Evolutionary conservation across 371 early-diverging fungal genomes (phyloP), one percentile per base, ranked within the genome.

Genomic region (Zopfochytrium polystomum): DNA sequence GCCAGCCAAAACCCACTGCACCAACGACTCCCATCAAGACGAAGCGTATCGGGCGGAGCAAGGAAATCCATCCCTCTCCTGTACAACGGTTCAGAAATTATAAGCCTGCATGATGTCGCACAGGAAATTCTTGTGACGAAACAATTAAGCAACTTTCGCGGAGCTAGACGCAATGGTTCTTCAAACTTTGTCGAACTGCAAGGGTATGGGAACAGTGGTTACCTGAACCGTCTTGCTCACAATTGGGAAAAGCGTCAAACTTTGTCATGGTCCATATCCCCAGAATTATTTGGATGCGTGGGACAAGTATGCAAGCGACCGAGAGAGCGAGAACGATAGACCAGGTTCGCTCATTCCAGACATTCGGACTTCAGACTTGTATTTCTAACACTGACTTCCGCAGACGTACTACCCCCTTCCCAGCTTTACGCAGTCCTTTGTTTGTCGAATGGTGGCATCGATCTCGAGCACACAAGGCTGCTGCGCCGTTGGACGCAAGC

Each of bases 341-440:
- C 90, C 92, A 49, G 66, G 65, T 63, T 54, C 34, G 20, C 20
- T 5, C 20, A n/a, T 9, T 27, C 23, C 22, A 15, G 26, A 3
- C 18, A 20, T 2, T 57, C 30, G 23, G 11, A 48, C 27, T 25
- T 31, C 18, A 15, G 1, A 38, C 18, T 51, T n/a, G n/a, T n/a
- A n/a, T 56, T 38, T 46, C 7, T 42, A 31, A 26, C 22, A 30
- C 58, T 1, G 7, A 6, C n/a, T n/a, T 3, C 25, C 15, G 20
- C 59, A 68, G 80, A 79, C 65, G 74, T 66, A 52, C 80, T 78
- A 48, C 69, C 73, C 3, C 43, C 60, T 13, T 65, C 74, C 35
- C 88, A 88, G 69, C 76, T 86, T 15, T 91, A 83, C 65, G 86
- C 85, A 11, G 82, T 88, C 32, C 69, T 90, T 52, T 73, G 86